Conservation (phyloP, 1,284 basidiomycete species). For the Termitomyces sp. region DNA sequence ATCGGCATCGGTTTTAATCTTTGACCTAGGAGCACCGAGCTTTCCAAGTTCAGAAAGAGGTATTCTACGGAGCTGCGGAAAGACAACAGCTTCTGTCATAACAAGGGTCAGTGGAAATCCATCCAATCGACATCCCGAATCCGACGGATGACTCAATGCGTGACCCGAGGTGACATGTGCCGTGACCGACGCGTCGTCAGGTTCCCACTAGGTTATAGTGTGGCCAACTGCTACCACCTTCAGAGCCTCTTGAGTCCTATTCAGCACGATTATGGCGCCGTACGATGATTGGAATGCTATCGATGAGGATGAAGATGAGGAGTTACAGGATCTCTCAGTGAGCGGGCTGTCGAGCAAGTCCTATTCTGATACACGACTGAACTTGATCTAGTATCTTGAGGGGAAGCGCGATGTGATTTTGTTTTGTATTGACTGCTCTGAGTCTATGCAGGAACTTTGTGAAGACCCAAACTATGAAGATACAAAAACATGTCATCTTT, state of each 20-base stretch:
- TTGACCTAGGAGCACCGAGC: conserved; percentile 32
- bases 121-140: too few species aligned
- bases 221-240: not conserved
- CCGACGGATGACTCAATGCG: conserved; percentile 3
- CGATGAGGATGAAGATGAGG: conserved; percentile 75
- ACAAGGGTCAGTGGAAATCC: too few species aligned
- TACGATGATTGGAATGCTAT: conserved; percentile 74
- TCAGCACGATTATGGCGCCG: conserved; percentile 36
- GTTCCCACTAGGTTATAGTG: not conserved
- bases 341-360: conserved; percentile 27
- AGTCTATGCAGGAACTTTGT: conserved; percentile 76
- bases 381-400: conserved; percentile 54
- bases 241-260: not conserved
- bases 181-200: conserved; percentile 12
- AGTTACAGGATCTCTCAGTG: conserved; percentile 66
- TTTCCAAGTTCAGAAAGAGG: conserved; percentile 29
- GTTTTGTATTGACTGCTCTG: conserved; percentile 91
- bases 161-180: conserved; percentile 6
- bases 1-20: conserved; percentile 67
- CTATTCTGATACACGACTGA: not conserved
- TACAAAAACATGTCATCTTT: conserved; percentile 58
- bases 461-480: conserved; percentile 62
- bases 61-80: conserved; percentile 40
- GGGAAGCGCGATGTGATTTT: conserved; percentile 79
- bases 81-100: conserved; percentile 11